Evolutionary conservation across 2,329 filamentous ascomycete species (phyloP).

Genomic region (Sporothrix pallida): DNA sequence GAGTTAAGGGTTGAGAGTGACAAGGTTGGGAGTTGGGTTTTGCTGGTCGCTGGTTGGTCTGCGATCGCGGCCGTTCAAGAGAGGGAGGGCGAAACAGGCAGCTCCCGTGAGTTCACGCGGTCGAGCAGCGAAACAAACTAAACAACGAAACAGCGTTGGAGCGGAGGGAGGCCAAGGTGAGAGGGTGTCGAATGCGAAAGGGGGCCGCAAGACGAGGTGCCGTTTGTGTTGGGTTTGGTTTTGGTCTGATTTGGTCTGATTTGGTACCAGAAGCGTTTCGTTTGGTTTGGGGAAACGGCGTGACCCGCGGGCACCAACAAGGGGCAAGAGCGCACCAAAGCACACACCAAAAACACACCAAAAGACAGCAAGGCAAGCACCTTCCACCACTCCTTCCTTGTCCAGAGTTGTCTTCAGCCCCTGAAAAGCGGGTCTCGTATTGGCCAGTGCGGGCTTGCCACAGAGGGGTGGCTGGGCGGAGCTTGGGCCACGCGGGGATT

Average conservation of each 20-base stretch:
- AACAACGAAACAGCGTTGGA: not conserved
- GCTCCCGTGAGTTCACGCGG: conserved; percentile 15
- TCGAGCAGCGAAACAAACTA: not conserved
- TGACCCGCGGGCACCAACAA: conserved; percentile 3
- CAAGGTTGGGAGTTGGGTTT: not conserved
- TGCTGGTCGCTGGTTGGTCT: conserved; percentile 2
- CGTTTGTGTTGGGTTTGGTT: not conserved
- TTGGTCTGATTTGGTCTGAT: not conserved
- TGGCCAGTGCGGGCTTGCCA: conserved; percentile 5
- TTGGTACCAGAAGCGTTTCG: not conserved
- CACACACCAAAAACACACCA: too few species aligned
- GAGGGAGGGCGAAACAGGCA: conserved; percentile 4
- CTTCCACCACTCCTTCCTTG: conserved; percentile 12
- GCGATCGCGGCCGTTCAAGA: conserved; percentile 8
- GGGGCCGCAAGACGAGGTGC: not conserved
- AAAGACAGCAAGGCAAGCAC: not conserved
- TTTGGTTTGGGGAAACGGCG: conserved; percentile 19
- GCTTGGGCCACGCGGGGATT: conserved; percentile 23
- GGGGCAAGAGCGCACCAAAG: too few species aligned
- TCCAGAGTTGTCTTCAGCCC: conserved; percentile 21
- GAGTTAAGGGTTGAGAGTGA: not conserved
- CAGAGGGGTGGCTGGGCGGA: conserved; percentile 21
- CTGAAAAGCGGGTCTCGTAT: conserved; percentile 34
- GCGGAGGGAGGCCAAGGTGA: conserved; percentile 13
- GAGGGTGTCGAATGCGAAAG: not conserved